Evolutionary conservation across 768 basidiomycete species (phyloP), one percentile per base, ranked within the genome.

Genomic region (Termitomyces bulborhizus): DNA sequence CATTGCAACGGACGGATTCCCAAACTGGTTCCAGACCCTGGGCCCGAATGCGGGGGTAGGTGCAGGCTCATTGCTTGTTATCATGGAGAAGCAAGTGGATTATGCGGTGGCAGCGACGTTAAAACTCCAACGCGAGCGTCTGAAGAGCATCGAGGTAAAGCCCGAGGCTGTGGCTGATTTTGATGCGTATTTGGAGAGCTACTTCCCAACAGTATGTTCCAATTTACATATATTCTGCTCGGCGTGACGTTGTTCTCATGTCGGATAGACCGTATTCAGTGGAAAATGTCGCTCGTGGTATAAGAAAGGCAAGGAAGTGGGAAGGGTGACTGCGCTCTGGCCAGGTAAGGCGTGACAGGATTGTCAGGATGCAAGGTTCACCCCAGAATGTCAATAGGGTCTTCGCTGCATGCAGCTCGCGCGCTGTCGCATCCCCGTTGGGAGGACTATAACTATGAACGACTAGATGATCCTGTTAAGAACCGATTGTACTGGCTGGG

Each of bases 241-340:
- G 45, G 3, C 16, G 11, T 48, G n/a, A n/a, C 39, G 37, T 37
- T 31, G 4, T n/a, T 18, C 21, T 57, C 12, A 56, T 37, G 54
- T 32, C 4, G 26, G 36, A 7, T 51, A 83, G 80, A 84, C 81
- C 4, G 81, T 85, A 2, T 85, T 79, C 63, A 73, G 76, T 37
- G 73, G 76, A 46, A 78, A 78, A 58, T 85, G 83, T 59, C 69
- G 76, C 13, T 81, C 81, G 32, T 87, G 85, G 84, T 86, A 85
- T 62, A 85, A 85, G 62, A 71, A 68, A 41, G 83, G 82, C 4
- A 79, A 77, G 57, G 77, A 78, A 57, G 79, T 82, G 65, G 83
- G 84, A 1, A 75, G 79, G 1, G 69, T 85, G 7, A 75, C 76
- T 24, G 82, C 73, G 0, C 69, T 86, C 6, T 86, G 81, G 81